These are phyloP conservation scores for Kwoniella shivajii DNA, from an alignment of 1,284 basidiomycete genomes.

Conservation along the genomic window DNA sequence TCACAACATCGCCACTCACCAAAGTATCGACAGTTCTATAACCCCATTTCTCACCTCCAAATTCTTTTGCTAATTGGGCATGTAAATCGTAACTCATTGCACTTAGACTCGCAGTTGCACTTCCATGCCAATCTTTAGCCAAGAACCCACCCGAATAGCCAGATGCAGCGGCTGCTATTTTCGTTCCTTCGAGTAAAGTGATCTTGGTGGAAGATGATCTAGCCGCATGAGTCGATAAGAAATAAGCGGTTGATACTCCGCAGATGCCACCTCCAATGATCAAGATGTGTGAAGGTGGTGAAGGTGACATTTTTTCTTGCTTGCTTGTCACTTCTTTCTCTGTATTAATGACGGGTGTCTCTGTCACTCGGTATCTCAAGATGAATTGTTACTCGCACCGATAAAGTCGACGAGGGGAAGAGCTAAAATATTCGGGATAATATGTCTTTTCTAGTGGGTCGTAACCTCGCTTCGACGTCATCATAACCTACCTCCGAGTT, in stretches of 20 bases:
- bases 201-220: slow-evolving; percentile 56
- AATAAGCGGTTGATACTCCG: slow-evolving; percentile 74
- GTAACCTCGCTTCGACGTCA: slow-evolving; percentile 1
- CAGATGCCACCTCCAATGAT: slow-evolving; percentile 69
- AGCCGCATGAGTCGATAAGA: slow-evolving; percentile 35
- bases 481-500: neutral
- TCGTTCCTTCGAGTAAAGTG: slow-evolving; percentile 74
- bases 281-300: slow-evolving; percentile 35
- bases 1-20: no score
- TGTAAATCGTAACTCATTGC: slow-evolving; percentile 79
- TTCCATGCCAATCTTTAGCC: slow-evolving; percentile 72
- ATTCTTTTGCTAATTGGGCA: slow-evolving; percentile 70
- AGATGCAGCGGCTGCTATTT: slow-evolving; percentile 65
- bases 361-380: no score
- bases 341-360: no score
- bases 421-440: no score
- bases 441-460: neutral
- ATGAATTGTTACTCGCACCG: no score
- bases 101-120: slow-evolving; percentile 61
- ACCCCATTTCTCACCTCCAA: slow-evolving; percentile 79
- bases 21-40: slow-evolving; percentile 68
- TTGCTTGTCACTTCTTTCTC: neutral
- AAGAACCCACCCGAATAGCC: slow-evolving; percentile 93
- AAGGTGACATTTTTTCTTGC: neutral
- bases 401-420: no score